These are phyloP conservation scores for Lomentospora prolificans DNA, from an alignment of 2,329 filamentous ascomycete genomes.

Conservation along the genomic window DNA sequence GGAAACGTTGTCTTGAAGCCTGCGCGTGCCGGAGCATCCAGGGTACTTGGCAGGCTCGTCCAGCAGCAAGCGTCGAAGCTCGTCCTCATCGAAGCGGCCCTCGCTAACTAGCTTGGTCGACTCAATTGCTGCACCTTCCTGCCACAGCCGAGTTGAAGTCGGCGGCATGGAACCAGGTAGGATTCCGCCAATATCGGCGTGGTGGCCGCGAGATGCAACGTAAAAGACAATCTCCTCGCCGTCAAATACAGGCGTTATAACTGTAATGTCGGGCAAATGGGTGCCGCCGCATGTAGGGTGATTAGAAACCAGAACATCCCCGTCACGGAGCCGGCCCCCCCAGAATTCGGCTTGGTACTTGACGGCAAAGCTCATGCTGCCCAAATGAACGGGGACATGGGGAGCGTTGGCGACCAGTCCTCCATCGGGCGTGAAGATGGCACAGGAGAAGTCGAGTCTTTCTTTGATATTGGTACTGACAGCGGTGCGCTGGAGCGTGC, in stretches of 20 bases:
- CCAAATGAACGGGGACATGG: conserved; percentile 66
- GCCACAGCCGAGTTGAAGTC: conserved; percentile 54
- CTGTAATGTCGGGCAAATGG: conserved; percentile 28
- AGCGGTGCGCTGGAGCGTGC: conserved; percentile 68
- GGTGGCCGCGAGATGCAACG: conserved; percentile 21
- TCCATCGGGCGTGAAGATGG: conserved; percentile 65
- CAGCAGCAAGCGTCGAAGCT: conserved; percentile 59
- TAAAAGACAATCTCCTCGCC: conserved; percentile 18
- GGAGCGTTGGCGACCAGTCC: conserved; percentile 67
- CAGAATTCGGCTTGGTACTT: conserved; percentile 58
- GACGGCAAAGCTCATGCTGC: conserved; percentile 72
- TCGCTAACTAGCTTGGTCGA: conserved; percentile 64
- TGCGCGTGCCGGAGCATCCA: conserved; percentile 69
- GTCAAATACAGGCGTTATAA: conserved; percentile 25
- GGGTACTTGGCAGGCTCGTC: conserved; percentile 64
- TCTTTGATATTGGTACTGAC: conserved; percentile 76
- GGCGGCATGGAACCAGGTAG: conserved; percentile 77
- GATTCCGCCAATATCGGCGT: conserved; percentile 58
- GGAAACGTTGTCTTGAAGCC: conserved; percentile 73
- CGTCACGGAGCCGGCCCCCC: conserved; percentile 31
- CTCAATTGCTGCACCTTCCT: conserved; percentile 56
- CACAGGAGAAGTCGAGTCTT: conserved; percentile 71
- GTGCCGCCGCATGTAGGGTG: conserved; percentile 25
- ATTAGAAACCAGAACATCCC: conserved; percentile 27
- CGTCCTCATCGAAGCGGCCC: conserved; percentile 71